These are phyloP conservation scores for Ramaria rubella DNA, from an alignment of 768 basidiomycete genomes.

Conservation along the genomic window DNA sequence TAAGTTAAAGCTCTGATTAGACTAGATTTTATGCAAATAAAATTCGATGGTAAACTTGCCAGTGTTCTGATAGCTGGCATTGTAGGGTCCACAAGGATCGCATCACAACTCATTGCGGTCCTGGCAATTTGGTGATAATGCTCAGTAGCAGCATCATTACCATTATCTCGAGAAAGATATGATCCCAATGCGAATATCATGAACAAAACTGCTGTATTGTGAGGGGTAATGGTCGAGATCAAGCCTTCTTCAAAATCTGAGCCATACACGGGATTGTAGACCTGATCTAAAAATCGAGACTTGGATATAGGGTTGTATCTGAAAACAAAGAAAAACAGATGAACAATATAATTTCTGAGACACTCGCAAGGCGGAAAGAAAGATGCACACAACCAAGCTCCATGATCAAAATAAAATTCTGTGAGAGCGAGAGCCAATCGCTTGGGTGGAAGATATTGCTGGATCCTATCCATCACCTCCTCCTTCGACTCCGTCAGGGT, in stretches of 20 bases:
- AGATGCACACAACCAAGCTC: conserved; percentile 46
- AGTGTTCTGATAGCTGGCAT: conserved; percentile 47
- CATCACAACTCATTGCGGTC: conserved; percentile 42
- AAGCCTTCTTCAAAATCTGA: neutral
- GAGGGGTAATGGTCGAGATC: conserved; percentile 31
- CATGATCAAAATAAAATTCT: conserved; percentile 60
- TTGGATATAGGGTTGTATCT: conserved; percentile 53
- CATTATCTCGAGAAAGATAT: conserved; percentile 48
- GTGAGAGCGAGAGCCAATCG: conserved; percentile 55
- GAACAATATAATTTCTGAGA: conserved; percentile 1
- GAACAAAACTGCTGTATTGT: conserved; percentile 57
- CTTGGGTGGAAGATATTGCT: conserved; percentile 40
- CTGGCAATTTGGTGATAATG: conserved; percentile 59
- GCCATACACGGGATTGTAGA: conserved; percentile 45
- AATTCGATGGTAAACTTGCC: conserved; percentile 36
- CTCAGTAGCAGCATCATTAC: conserved; percentile 46
- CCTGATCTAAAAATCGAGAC: conserved; percentile 49
- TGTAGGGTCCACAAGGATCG: conserved; percentile 45
- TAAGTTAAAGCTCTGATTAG: conserved; percentile 12
- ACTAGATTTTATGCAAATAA: conserved; percentile 24
- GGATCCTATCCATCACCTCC: conserved; percentile 1
- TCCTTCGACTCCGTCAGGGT: conserved; percentile 2
- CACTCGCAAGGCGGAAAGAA: neutral
- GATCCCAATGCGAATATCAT: conserved; percentile 58
- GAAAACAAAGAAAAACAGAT: neutral